Percentiles rank a stretch among this genome's conserved stretches.
Conservation (phyloP, 345 rosid species). For the Kandelia obovata region DNA sequence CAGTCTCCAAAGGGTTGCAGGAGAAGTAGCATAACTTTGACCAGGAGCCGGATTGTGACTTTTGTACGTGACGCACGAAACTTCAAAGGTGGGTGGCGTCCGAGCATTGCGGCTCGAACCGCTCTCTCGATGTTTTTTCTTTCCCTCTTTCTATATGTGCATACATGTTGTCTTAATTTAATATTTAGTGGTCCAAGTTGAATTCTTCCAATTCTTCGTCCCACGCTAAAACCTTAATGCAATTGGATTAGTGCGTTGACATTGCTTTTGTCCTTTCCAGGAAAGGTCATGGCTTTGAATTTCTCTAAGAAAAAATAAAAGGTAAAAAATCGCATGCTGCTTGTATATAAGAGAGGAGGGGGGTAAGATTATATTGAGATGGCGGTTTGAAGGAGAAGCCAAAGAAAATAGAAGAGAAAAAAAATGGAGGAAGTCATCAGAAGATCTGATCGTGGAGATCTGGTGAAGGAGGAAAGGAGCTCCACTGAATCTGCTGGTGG, state of each 20-base stretch:
- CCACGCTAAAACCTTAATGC: conserved; percentile 16
- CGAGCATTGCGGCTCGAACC: conserved; percentile 35
- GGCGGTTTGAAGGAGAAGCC: conserved; percentile 9
- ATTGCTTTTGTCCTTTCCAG: conserved; percentile 3
- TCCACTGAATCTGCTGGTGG: conserved; percentile 20
- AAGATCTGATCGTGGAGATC: conserved; percentile 20
- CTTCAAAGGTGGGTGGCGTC: conserved; percentile 30
- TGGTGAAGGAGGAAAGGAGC: conserved; percentile 27
- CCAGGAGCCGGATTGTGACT: conserved; percentile 1
- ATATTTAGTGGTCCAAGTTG: conserved; percentile 32
- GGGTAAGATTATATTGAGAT: conserved; percentile 4
- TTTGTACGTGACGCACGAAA: conserved; percentile 22
- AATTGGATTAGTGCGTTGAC: conserved; percentile 55
- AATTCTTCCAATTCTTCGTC: conserved; percentile 30
- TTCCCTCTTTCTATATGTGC: no score
- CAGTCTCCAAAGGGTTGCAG: background rate
- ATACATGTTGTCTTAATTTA: conserved; percentile 4
- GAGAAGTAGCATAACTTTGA: background rate
- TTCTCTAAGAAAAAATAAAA: background rate
- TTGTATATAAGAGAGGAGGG: conserved; percentile 12
- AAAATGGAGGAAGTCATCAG: conserved; percentile 24
- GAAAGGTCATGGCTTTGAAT: conserved; percentile 12
- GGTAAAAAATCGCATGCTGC: conserved; percentile 46
- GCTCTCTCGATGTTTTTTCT: conserved; percentile 8
- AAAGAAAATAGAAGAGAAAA: background rate